phyloP scores from a whole-genome alignment of 73 alveolate genomes.

The Symbiodinium pilosum region DNA sequence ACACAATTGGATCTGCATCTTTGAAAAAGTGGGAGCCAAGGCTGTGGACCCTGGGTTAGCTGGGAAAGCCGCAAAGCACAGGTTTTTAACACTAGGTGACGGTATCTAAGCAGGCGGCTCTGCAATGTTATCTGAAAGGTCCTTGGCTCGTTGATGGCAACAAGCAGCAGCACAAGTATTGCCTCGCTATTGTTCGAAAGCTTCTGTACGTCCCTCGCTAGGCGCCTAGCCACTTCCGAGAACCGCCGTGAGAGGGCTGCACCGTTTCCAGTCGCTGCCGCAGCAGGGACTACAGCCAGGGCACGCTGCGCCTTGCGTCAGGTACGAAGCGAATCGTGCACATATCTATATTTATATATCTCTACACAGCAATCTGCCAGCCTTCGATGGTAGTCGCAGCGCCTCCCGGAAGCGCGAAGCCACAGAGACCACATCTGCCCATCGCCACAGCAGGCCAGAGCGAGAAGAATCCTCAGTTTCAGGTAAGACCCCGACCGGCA shows the following conservation, averaged over 20 bases:
- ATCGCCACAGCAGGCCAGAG: slow-evolving; percentile 46
- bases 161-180: background rate
- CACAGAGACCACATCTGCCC: slow-evolving; percentile 69
- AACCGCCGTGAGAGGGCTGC: background rate
- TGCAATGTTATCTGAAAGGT: background rate
- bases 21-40: too few species aligned
- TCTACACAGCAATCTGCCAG: background rate
- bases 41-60: too few species aligned
- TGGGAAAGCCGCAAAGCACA: too few species aligned
- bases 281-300: background rate
- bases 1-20: too few species aligned
- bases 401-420: slow-evolving; percentile 88
- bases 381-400: slow-evolving; percentile 79
- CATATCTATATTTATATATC: too few species aligned
- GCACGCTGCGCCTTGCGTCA: background rate
- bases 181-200: background rate
- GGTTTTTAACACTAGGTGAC: background rate
- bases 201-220: background rate
- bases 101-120: background rate
- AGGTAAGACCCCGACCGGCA: background rate
- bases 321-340: background rate
- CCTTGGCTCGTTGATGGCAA: background rate
- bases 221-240: background rate
- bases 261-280: background rate
- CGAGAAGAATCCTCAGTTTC: slow-evolving; percentile 37